These are phyloP conservation scores for Pyrenochaeta sp. DNA, from an alignment of 2,329 filamentous ascomycete genomes.

Conservation along the genomic window DNA sequence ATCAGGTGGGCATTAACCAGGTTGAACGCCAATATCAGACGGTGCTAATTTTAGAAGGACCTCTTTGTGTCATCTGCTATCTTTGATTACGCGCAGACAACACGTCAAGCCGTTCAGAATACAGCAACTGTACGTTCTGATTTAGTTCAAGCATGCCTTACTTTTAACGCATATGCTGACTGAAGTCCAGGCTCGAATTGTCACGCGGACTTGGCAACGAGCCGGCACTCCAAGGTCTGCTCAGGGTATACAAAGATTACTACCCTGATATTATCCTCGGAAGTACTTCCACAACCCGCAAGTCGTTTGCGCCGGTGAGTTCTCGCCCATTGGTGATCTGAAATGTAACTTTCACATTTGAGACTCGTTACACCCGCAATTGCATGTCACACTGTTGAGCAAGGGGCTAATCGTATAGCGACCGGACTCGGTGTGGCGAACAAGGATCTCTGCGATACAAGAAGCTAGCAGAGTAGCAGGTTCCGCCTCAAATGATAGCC, in stretches of 20 bases:
- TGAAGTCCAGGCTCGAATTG: conserved; percentile 54
- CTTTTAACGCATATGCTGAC: conserved; percentile 28
- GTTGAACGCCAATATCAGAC: conserved; percentile 2
- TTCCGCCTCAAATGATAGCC: conserved; percentile 50
- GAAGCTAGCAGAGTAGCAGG: conserved; percentile 58
- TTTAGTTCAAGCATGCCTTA: neutral
- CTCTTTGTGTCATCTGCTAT: conserved; percentile 77
- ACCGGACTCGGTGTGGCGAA: conserved; percentile 79
- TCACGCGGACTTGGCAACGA: conserved; percentile 67
- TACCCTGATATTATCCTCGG: conserved; percentile 88
- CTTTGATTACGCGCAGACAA: conserved; percentile 78
- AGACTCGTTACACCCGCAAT: conserved; percentile 16
- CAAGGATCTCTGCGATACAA: conserved; percentile 73
- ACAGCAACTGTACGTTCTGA: conserved; percentile 65
- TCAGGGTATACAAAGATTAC: conserved; percentile 89
- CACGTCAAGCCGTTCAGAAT: conserved; percentile 87
- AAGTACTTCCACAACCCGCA: conserved; percentile 61
- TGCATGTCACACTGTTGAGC: conserved; percentile 22
- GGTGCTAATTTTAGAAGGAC: conserved; percentile 45
- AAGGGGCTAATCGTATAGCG: conserved; percentile 55
- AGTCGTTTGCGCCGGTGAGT: conserved; percentile 51
- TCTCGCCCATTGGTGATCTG: conserved; percentile 30
- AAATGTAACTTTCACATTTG: conserved; percentile 11
- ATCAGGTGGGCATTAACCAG: conserved; percentile 62
- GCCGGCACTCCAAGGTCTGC: conserved; percentile 74